A percentile compares a stretch with the other conserved stretches of the same genome.
phyloP scores from a whole-genome alignment of 345 rosid species.

The Eucalyptus pauciflora region DNA sequence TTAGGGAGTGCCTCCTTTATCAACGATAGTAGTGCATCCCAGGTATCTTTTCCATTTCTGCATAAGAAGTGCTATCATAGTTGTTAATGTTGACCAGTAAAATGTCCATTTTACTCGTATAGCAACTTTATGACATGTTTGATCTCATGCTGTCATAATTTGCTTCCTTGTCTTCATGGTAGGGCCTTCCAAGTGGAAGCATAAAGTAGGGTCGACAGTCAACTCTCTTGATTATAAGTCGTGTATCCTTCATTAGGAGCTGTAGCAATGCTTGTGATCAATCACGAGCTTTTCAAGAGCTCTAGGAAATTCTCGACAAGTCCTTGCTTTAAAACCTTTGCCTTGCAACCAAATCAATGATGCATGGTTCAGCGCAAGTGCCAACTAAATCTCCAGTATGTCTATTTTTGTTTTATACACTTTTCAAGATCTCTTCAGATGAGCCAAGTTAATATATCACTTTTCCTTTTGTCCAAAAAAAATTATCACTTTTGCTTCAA shows the following conservation, averaged over 20 bases:
- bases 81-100: neutral
- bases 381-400: neutral
- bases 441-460: neutral
- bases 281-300: neutral
- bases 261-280: neutral
- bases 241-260: neutral
- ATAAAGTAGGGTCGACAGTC: neutral
- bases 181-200: neutral
- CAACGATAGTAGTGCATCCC: neutral
- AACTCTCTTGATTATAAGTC: neutral
- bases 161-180: neutral
- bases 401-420: neutral
- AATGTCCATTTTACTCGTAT: neutral
- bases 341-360: neutral
- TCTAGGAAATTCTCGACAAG: neutral
- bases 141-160: neutral
- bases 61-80: neutral
- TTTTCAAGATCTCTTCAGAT: neutral
- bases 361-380: neutral
- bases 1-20: neutral
- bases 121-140: neutral
- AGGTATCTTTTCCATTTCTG: neutral
- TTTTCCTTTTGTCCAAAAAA: neutral
- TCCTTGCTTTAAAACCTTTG: neutral
- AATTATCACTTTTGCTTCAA: neutral